Evolutionary conservation across 192 early-diverging fungal genomes (phyloP).

Genomic region (Phycomyces nitens): DNA sequence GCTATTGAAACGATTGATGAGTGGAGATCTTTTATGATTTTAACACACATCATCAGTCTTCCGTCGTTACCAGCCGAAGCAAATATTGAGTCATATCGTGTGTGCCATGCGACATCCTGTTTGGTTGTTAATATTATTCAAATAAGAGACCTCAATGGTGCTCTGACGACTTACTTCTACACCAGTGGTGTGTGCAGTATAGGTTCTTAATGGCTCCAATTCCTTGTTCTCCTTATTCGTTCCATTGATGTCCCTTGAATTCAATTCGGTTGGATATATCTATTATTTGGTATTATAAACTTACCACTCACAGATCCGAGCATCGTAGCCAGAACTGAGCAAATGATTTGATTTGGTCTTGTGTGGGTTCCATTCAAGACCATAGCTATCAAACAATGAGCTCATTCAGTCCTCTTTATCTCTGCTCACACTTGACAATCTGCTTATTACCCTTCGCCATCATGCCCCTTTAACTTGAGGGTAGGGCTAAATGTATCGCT

Average conservation of each 20-base stretch:
- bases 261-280: background rate
- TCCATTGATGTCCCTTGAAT: conserved; percentile 75
- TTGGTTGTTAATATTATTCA: background rate
- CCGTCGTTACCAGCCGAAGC: conserved; percentile 96
- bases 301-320: conserved; percentile 85
- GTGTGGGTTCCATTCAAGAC: conserved; percentile 87
- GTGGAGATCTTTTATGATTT: too few relatives aligned
- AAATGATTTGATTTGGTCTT: conserved; percentile 66
- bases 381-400: conserved; percentile 56
- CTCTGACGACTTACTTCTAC: conserved; percentile 65
- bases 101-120: conserved; percentile 93
- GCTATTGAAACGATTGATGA: too few relatives aligned
- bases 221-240: conserved; percentile 70
- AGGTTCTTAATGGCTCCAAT: conserved; percentile 76
- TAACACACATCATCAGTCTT: conserved; percentile 78
- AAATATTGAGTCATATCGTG: conserved; percentile 79
- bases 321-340: conserved; percentile 90
- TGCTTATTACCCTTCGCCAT: conserved; percentile 97
- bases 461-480: conserved; percentile 81
- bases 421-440: too few relatives aligned
- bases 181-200: conserved; percentile 81
- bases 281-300: background rate
- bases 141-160: background rate
- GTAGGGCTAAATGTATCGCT: conserved; percentile 81
- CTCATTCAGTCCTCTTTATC: background rate